Evolutionary conservation across 208 protist species (phyloP), one percentile per base, ranked within the genome.

Genomic region (Leishmania turanica): DNA sequence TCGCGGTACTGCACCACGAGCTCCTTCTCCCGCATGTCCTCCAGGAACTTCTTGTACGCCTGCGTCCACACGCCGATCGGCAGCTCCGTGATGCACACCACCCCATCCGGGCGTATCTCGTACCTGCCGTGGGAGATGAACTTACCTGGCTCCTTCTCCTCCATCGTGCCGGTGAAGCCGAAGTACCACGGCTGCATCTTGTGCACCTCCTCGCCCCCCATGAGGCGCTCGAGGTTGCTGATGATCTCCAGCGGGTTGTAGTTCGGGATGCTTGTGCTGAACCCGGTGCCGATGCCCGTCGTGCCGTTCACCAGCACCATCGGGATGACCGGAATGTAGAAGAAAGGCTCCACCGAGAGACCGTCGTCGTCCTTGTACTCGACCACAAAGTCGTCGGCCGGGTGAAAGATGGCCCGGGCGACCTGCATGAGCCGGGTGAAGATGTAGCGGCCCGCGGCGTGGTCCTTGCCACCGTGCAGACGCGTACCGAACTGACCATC

Each of bases 221-320:
- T 88, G 79, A 99, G 81, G 19, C 88, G 83, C 77, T 91, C 80
- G 7, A 99, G 60, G 75, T 98, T 98, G 71, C 98, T 91, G 53
- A 99, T 96, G 40, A 99, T 77, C 51, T 99, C 98, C 49, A 93
- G 56, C n/a, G 99, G 99, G 86, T 99, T 99, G 89, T 99, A 99
- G 86, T 96, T 99, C 49, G 99, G 99, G 66, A 99, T 99, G 56
- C 87, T 97, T 17, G 99, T 99, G 75, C 91, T 93, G 96, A 99
- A 99, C 72, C 99, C 99, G 15, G 99, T 99, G 66, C 99, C 99
- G 85, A 99, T 99, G 86, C 99, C 99, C 17, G 98, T 91, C 6
- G 95, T 90, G 58, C 99, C 99, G 92, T 99, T 99, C 45, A 99
- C 96, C 1, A 99, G 92, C 24, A 98, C 97, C 92, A 99, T 99